These are phyloP conservation scores for Termitomyces bulborhizus DNA, from an alignment of 768 basidiomycete genomes.

Conservation along the genomic window DNA sequence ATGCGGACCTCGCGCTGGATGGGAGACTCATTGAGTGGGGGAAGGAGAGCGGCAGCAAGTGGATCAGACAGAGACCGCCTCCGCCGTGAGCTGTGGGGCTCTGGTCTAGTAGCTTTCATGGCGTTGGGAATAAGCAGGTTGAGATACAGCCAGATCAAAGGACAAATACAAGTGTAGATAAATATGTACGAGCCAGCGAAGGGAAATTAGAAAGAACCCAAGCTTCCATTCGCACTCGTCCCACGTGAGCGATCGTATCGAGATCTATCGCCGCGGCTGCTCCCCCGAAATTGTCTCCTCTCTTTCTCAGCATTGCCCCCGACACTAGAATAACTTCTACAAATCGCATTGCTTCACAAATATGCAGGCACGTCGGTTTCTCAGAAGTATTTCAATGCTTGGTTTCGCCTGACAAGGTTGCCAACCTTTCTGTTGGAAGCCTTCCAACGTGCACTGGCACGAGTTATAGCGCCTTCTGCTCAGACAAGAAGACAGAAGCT, in stretches of 20 bases:
- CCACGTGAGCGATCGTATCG: slow-evolving; percentile 19
- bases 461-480: slow-evolving; percentile 3
- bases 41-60: slow-evolving; percentile 57
- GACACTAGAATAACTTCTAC: background rate
- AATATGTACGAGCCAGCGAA: slow-evolving; percentile 11
- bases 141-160: slow-evolving; percentile 15
- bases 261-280: slow-evolving; percentile 9
- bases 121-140: slow-evolving; percentile 13
- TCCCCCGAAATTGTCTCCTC: background rate
- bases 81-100: slow-evolving; percentile 19
- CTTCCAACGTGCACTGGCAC: slow-evolving; percentile 16
- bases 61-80: slow-evolving; percentile 59
- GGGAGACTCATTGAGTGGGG: slow-evolving; percentile 68
- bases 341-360: background rate
- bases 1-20: slow-evolving; percentile 61
- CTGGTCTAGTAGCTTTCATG: slow-evolving; percentile 35
- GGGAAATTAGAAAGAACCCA: slow-evolving; percentile 12
- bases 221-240: slow-evolving; percentile 18
- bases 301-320: background rate
- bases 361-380: background rate
- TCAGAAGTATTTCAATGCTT: background rate
- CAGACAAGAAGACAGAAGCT: slow-evolving; percentile 9
- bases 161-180: slow-evolving; percentile 14
- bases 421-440: slow-evolving; percentile 12
- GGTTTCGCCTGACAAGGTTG: slow-evolving; percentile 1